A percentile compares a stretch with the other conserved stretches of the same genome.
phyloP scores from a whole-genome alignment of 1,284 basidiomycete genomes.

The Ceratobasidium sp. region DNA sequence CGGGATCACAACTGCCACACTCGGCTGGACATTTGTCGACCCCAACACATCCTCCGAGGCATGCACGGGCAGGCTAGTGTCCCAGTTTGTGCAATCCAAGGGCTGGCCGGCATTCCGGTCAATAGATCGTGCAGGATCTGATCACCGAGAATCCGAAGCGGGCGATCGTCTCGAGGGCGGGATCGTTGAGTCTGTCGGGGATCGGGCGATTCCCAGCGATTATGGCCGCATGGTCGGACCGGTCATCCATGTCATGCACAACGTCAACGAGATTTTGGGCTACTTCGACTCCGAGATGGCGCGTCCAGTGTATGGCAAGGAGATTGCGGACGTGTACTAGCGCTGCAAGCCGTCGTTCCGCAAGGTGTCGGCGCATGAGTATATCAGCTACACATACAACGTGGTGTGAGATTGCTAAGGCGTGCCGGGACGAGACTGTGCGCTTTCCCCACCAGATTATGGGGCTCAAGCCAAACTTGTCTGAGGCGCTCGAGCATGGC shows the following conservation, averaged over 20 bases:
- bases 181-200: conserved; percentile 86
- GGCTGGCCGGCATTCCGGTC: conserved; percentile 83
- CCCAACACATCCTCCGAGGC: conserved; percentile 85
- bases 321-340: conserved; percentile 81
- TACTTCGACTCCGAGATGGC: conserved; percentile 83
- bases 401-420: conserved; percentile 37
- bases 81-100: conserved; percentile 79
- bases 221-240: conserved; percentile 72
- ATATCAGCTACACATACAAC: conserved; percentile 74
- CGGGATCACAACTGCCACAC: conserved; percentile 74
- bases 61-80: conserved; percentile 71
- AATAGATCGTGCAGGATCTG: conserved; percentile 69
- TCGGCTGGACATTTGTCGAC: conserved; percentile 84
- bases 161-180: conserved; percentile 89
- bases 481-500: conserved; percentile 65
- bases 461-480: conserved; percentile 74
- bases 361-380: conserved; percentile 87
- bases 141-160: conserved; percentile 67
- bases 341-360: conserved; percentile 89
- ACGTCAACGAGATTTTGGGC: conserved; percentile 74
- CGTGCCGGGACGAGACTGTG: conserved; percentile 61
- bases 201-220: conserved; percentile 74
- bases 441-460: conserved; percentile 92
- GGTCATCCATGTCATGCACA: conserved; percentile 78
- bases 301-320: conserved; percentile 88